These are phyloP conservation scores for Lasiodiplodia hormozganensis DNA, from an alignment of 2,329 filamentous ascomycete genomes.

Conservation along the genomic window DNA sequence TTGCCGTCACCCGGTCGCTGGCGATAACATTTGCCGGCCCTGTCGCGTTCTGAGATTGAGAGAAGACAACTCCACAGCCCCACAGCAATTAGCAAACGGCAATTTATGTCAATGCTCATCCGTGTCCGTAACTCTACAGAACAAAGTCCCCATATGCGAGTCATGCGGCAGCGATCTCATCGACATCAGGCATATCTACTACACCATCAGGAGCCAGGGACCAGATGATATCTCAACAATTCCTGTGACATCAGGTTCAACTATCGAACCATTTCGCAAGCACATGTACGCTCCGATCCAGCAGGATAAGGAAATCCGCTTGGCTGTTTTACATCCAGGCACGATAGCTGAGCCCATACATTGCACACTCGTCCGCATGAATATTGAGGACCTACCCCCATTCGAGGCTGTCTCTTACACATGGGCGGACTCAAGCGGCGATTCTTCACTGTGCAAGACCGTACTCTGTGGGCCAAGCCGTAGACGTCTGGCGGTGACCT, in stretches of 20 bases:
- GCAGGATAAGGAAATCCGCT: not conserved
- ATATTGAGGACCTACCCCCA: not conserved
- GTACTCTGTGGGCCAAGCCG: not conserved
- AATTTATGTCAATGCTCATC: not conserved
- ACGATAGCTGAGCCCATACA: not conserved
- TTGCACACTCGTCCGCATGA: not conserved
- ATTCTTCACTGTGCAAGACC: not conserved
- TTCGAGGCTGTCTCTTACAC: slow-evolving; percentile 11
- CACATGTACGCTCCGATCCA: not conserved
- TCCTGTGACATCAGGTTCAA: not conserved
- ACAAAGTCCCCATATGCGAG: not conserved
- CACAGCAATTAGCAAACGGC: not conserved
- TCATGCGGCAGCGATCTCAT: not conserved
- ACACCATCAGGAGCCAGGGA: not conserved
- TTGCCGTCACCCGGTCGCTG: not conserved
- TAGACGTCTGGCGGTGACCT: not conserved
- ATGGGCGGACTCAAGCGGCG: not conserved
- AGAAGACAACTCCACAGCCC: not conserved
- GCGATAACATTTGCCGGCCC: not conserved
- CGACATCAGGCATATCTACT: not conserved
- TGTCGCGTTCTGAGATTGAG: not conserved
- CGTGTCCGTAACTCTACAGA: not conserved
- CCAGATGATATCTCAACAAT: not conserved
- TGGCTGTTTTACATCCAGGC: not conserved
- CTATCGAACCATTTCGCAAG: not conserved